These are phyloP conservation scores for Myxozyma neotropica DNA, from an alignment of 805 yeast genomes.

Conservation along the genomic window DNA sequence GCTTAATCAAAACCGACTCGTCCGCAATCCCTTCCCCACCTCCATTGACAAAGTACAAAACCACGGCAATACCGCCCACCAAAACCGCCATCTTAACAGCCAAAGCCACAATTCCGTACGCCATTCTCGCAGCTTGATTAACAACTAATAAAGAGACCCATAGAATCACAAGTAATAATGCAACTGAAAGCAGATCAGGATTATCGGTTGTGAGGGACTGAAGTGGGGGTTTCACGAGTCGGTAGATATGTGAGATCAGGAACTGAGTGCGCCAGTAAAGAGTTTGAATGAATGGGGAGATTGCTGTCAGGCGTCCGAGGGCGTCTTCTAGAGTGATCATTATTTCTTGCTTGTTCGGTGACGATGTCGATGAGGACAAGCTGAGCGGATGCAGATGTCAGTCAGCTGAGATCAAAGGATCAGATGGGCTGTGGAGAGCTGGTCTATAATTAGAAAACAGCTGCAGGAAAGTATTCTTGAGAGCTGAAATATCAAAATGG, in stretches of 20 bases:
- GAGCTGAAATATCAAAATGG: too few relatives aligned
- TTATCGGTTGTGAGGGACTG: conserved; percentile 18
- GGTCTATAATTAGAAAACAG: too few relatives aligned
- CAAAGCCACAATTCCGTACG: conserved; percentile 27
- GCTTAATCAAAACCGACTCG: not conserved
- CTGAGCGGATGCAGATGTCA: not conserved
- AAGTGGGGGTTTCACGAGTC: conserved; percentile 15
- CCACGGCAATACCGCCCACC: conserved; percentile 12
- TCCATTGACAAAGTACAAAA: conserved; percentile 16
- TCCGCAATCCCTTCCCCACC: not conserved
- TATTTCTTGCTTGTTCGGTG: not conserved
- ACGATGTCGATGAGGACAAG: not conserved
- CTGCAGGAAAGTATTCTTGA: too few relatives aligned
- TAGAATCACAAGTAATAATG: conserved; percentile 26
- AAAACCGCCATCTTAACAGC: conserved; percentile 20
- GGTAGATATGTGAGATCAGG: conserved; percentile 4
- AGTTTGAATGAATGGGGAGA: not conserved
- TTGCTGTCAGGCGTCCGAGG: not conserved
- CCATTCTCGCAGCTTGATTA: conserved; percentile 30
- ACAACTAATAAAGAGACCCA: conserved; percentile 34
- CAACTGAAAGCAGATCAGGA: conserved; percentile 30
- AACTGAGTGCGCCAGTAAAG: not conserved
- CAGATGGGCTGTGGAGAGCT: too few relatives aligned
- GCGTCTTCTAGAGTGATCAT: not conserved
- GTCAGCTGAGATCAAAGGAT: too few relatives aligned